Percentiles rank a stretch among this genome's conserved stretches.
Conservation (phyloP, 768 basidiomycete genomes). For the Boletus vinaceobasis region DNA sequence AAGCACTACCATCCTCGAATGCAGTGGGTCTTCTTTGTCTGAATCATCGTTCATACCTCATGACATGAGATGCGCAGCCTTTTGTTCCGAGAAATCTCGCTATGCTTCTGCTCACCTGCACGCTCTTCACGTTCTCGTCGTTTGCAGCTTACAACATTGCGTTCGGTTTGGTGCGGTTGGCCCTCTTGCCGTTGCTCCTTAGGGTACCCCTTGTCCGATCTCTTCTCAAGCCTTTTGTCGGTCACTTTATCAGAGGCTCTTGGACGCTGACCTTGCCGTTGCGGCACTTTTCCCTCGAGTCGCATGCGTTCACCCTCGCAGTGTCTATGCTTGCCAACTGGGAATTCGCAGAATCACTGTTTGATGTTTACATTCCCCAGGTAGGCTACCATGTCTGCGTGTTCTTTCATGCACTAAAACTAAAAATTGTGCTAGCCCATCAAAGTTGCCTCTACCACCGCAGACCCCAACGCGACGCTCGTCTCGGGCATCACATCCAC, state of each 20-base stretch:
- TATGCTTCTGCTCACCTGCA: slow-evolving; percentile 35
- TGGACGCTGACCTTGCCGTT: slow-evolving; percentile 54
- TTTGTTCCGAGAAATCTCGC: slow-evolving; percentile 18
- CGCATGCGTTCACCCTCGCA: slow-evolving; percentile 48
- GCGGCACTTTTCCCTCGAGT: slow-evolving; percentile 42
- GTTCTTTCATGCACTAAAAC: neutral
- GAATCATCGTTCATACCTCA: neutral
- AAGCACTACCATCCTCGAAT: slow-evolving; percentile 7
- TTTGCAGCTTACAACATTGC: slow-evolving; percentile 37
- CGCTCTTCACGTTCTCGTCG: slow-evolving; percentile 40
- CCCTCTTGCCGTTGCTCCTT: slow-evolving; percentile 51
- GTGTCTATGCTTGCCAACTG: slow-evolving; percentile 52
- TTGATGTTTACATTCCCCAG: slow-evolving; percentile 57
- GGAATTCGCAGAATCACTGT: slow-evolving; percentile 61
- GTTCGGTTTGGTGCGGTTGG: slow-evolving; percentile 46
- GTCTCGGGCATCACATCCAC: slow-evolving; percentile 62
- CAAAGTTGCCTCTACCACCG: slow-evolving; percentile 39
- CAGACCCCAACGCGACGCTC: slow-evolving; percentile 54
- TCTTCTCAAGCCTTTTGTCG: slow-evolving; percentile 57
- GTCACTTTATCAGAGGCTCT: slow-evolving; percentile 57
- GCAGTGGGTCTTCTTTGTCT: slow-evolving; percentile 15
- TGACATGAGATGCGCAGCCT: slow-evolving; percentile 12
- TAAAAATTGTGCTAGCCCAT: slow-evolving; percentile 40
- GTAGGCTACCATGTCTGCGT: slow-evolving; percentile 30
- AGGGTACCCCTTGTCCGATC: slow-evolving; percentile 49